A percentile compares a stretch with the other conserved stretches of the same genome.
Evolutionary conservation across 768 basidiomycete species (phyloP).

Genomic region (Russula lepida): DNA sequence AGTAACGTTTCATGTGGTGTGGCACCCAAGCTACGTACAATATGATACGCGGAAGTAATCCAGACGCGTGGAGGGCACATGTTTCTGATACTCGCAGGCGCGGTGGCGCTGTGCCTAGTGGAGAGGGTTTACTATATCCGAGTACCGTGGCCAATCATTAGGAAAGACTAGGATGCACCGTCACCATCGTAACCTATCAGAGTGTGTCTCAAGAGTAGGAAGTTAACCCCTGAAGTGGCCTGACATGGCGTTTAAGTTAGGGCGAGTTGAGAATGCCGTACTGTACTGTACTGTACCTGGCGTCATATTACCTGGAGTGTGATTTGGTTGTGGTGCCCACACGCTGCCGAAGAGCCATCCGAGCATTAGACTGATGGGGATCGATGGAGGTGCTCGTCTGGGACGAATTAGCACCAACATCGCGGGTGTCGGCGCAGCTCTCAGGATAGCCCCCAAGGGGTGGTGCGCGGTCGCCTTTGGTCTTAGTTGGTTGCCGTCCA

Average conservation of each 20-base stretch:
- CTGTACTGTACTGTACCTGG: no score
- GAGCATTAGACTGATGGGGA: background rate
- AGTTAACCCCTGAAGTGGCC: background rate
- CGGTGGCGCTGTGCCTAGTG: background rate
- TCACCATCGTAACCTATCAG: background rate
- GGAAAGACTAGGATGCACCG: background rate
- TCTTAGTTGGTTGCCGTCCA: background rate
- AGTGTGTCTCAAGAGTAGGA: no score
- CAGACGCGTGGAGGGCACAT: background rate
- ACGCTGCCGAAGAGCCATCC: constrained; percentile 7
- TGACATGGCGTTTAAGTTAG: no score
- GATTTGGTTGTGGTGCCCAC: background rate
- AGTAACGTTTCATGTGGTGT: constrained; percentile 22
- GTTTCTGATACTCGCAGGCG: background rate
- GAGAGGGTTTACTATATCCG: background rate
- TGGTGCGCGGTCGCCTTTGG: background rate
- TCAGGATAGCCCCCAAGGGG: background rate
- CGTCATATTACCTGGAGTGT: background rate
- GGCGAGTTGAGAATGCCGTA: background rate
- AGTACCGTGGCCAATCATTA: background rate
- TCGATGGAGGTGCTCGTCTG: constrained; percentile 7
- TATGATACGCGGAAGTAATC: background rate
- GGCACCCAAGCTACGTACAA: background rate
- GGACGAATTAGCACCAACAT: background rate
- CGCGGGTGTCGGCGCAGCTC: background rate